A percentile compares a stretch with the other conserved stretches of the same genome.
Evolutionary conservation across 73 alveolate species (phyloP).

Genomic region (Blepharisma japonicum): DNA sequence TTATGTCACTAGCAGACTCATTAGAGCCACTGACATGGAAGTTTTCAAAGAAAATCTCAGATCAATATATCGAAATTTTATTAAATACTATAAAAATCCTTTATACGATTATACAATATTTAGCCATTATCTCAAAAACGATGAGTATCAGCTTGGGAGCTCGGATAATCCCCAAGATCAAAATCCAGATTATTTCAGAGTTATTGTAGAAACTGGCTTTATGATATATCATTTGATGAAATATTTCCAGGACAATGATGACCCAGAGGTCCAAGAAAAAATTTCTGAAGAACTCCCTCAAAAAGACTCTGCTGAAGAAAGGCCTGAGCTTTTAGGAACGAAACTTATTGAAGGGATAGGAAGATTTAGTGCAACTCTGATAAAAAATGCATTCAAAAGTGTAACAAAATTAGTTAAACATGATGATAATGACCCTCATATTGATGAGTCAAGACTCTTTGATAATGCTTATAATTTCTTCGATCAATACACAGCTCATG

Average conservation of each 20-base stretch:
- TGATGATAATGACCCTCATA: conserved; percentile 32
- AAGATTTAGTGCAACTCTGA: conserved; percentile 28
- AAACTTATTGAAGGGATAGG: not conserved
- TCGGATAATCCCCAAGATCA: conserved; percentile 20
- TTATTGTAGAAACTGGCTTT: conserved; percentile 58
- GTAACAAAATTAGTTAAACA: conserved; percentile 33
- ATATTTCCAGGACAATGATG: conserved; percentile 28
- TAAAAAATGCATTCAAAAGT: conserved; percentile 15
- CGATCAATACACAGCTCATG: conserved; percentile 37
- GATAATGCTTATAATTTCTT: conserved; percentile 46
- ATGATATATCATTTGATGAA: conserved; percentile 32
- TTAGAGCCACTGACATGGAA: conserved; percentile 43
- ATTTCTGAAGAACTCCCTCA: conserved; percentile 38
- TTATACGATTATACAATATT: conserved; percentile 14
- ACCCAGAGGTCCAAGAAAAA: conserved; percentile 40
- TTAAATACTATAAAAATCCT: not conserved
- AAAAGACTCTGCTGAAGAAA: conserved; percentile 26
- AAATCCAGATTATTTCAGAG: conserved; percentile 32
- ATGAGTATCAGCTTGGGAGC: conserved; percentile 24
- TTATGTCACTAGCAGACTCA: conserved; percentile 40
- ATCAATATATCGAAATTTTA: conserved; percentile 14
- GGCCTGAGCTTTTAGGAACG: not conserved
- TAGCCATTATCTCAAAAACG: conserved; percentile 28
- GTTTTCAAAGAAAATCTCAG: conserved; percentile 39
- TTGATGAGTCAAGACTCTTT: conserved; percentile 26